Base-by-base conservation (phyloP, 2,329 filamentous ascomycete genomes). In the Chaetomiaceae sp. region DNA sequence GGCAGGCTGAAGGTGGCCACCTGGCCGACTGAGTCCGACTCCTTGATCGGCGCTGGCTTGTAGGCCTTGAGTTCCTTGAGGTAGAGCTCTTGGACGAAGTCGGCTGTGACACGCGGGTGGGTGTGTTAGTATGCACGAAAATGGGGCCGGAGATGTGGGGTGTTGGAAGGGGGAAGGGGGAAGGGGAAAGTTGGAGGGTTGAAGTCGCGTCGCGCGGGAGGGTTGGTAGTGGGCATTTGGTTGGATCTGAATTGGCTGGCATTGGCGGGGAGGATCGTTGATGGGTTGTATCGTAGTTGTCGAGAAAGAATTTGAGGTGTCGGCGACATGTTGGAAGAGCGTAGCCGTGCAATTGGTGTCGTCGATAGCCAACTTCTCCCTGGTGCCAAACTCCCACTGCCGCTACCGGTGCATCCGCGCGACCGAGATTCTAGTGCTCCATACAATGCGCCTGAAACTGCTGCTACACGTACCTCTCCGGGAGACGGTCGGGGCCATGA, bases 1-100 rank as follows among this genome's bases (percentile, higher is more conserved):
- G 94, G 94, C 61, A 86, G 71, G 67, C 71, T 69, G 80, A 97
- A 99, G 72, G 84, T 89, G 72, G 94, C 88, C 66, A 97, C 94
- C 66, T 95, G 87, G 70, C 89, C 91, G 65, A 92, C 86, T 69
- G 91, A 79, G 69, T 97, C 94, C 66, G 83, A 82, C 60, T 90
- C 80, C 81, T 96, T 96, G 76, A 92, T 71, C 63, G 84, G 78
- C 53, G 88, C 78, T 60, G 85, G 78, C 83, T 97, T 97, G 87
- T 96, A 97, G 75, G 84, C 83, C 78, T 92, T 94, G 70, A 99
- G 85, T 76, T 97, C 91, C 73, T 86, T 87, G 65, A 99, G 85
- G 81, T 99, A 99, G 69, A 99, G 83, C 72, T 97, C 92, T 77
- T 97, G 94, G 66, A 99, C 89, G 67, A 96, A 84, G 74, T 99